phyloP scores from a whole-genome alignment of 2,329 filamentous ascomycete genomes.

The Fusarium circinatum region DNA sequence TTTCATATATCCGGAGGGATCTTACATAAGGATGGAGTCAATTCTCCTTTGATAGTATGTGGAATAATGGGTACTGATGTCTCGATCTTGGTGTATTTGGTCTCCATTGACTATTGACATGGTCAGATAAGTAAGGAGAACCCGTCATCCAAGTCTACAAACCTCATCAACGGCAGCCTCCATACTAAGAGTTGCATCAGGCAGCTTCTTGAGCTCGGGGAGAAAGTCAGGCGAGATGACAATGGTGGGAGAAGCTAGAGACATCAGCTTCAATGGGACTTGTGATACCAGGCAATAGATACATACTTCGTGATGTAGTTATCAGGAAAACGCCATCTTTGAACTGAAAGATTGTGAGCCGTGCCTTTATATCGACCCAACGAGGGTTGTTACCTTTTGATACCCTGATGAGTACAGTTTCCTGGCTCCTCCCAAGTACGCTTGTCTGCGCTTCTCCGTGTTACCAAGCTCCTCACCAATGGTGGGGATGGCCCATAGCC shows the following conservation, averaged over 20 bases:
- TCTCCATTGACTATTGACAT: background rate
- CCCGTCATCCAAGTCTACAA: background rate
- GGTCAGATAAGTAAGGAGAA: rapidly evolving
- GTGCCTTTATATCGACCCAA: rapidly evolving
- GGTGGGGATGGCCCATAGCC: conserved; percentile 14
- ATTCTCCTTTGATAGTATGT: background rate
- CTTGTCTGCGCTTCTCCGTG: conserved; percentile 22
- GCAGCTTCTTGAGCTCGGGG: conserved; percentile 22
- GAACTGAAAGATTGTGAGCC: background rate
- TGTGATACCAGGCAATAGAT: background rate
- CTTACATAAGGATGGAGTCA: background rate
- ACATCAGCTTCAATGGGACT: background rate
- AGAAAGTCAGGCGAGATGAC: conserved; percentile 27
- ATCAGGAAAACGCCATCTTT: conserved; percentile 23
- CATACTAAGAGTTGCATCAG: conserved; percentile 23
- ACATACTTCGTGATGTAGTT: conserved; percentile 25
- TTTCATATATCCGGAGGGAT: rapidly evolving
- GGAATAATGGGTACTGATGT: background rate
- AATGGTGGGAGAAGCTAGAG: conserved; percentile 13
- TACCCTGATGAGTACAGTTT: conserved; percentile 22
- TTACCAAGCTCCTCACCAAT: conserved; percentile 11
- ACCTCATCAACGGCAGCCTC: conserved; percentile 30
- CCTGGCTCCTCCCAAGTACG: conserved; percentile 22
- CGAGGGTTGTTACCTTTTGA: background rate
- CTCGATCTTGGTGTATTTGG: background rate